Conservation (phyloP, 1,284 basidiomycete genomes). For the Ceratobasidium sp. region DNA sequence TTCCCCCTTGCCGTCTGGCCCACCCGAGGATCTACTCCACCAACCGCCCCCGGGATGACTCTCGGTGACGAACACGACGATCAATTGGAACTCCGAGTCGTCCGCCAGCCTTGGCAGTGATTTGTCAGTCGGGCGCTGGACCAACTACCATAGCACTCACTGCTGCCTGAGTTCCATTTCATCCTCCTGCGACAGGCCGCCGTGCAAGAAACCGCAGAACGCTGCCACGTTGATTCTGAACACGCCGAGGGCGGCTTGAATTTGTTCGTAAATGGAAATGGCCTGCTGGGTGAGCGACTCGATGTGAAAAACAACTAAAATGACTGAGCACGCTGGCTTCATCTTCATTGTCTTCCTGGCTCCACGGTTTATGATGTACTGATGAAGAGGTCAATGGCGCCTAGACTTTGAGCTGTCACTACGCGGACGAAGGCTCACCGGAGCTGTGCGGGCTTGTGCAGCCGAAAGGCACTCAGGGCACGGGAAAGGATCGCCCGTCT, state of each 20-base stretch:
- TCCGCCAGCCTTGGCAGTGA: background rate
- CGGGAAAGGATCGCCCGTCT: too few relatives aligned
- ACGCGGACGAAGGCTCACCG: too few relatives aligned
- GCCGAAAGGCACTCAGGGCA: too few relatives aligned
- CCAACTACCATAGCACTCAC: background rate
- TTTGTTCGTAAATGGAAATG: background rate
- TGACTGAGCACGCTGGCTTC: background rate
- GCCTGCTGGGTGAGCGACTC: background rate
- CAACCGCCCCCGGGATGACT: background rate
- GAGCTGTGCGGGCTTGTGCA: too few relatives aligned
- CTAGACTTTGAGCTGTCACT: too few relatives aligned
- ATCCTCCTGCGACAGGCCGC: background rate
- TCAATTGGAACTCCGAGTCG: background rate
- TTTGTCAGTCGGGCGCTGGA: too few relatives aligned
- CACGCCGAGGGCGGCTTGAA: background rate
- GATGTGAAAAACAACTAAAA: background rate
- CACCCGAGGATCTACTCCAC: background rate
- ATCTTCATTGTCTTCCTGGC: background rate
- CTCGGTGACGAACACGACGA: conserved; percentile 9
- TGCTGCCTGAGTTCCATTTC: background rate
- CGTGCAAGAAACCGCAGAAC: background rate
- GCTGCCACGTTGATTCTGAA: conserved; percentile 16
- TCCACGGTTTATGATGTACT: conserved; percentile 16
- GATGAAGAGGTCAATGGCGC: background rate
- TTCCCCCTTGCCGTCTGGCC: background rate